Base-by-base conservation (phyloP, 345 rosid species). In the Fremontodendron californicum region DNA sequence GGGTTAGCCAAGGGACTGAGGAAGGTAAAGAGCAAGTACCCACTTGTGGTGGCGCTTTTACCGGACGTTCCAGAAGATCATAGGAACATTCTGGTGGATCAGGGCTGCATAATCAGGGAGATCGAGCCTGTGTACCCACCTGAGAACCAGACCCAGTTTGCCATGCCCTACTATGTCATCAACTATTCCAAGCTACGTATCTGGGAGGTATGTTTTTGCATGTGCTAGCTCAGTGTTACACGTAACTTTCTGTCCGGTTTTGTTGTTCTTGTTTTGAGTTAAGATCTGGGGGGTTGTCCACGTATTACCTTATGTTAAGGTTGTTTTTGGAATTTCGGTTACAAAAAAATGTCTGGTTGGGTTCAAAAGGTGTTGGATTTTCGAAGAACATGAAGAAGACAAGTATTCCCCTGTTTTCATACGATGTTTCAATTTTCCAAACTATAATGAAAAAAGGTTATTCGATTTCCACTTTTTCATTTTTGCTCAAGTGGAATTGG, bases 131-230 rank as follows among this genome's bases (percentile, higher is more conserved):
- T 91, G 27, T 75, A 75, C 75, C 96, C 96, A 0, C 94, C 96
- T 1, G 87, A 86, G 74, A 91, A 88, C 63, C 90, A 90, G 80
- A 91, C 96, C 25, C 86, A 86, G 72, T 91, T 90, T 23, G 96
- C 94, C 67, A 87, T 91, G 96, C 86, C 92, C 43, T 87, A 91
- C 63, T 91, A 91, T 49, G 94, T 91, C 80, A 89, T 91, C 83
- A 91, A 90, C 81, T 91, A 91, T 83, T 88, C 92, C 77, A 90
- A 91, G 77, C 92, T 91, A 11, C 91, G 96, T 66, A 91, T 91
- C 19, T 91, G 96, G 96, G 87, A 91, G 89, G 96, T 90, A 81
- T 2, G 4, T 6, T 5, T 37, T 9, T 15, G n/a, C 71, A 31
- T 23, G 37, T 40, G 3, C 45, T 27, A 51, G n/a, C n/a, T n/a